Evolutionary conservation across 1,284 basidiomycete genomes (phyloP), one percentile per base, ranked within the genome.

Genomic region (Ustilago nuda): DNA sequence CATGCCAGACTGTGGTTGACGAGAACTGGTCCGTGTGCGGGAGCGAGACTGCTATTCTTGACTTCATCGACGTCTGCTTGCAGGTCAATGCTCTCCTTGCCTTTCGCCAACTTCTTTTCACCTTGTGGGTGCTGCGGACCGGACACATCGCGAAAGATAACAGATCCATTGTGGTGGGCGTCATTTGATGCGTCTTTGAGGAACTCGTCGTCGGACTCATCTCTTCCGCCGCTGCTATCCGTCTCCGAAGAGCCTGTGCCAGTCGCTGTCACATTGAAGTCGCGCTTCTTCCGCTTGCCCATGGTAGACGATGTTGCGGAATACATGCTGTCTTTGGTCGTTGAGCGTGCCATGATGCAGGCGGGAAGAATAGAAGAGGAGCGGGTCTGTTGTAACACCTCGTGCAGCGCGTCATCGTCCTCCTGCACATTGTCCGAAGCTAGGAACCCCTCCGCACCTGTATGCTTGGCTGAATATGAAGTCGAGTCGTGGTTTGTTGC

Each of bases 1-100:
- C 81, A 83, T 2, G 80, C 75, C 8, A 78, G 46, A 60, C 80
- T 82, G 69, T 79, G 76, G 54, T 82, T 81, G 30, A 82, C 82
- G 9, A 85, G 64, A 13, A 72, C 63, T 3, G 82, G 78, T 0
- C 83, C 81, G 7, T 77, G 72, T 2, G 77, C 64, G 2, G 66
- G 54, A 9, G 61, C 60, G 2, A 73, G n/a, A 27, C 50, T 58
- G 39, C 53, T 63, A 41, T 52, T 46, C 17, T 67, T 67, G 19
- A 81, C 65, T 23, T 72, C 55, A 2, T 69, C 52, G 27, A 83
- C 48, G 33, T 80, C 79, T 27, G 55, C 23, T 48, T 70, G 67
- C 39, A 71, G 50, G 23, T 76, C 73, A 4, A 66, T 41, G 15
- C 23, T 41, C 23, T 32, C 15, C 8, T 55, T 36, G 1, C n/a